Evolutionary conservation across 73 alveolate species (phyloP), one percentile per base, ranked within the genome.

Genomic region (Blepharisma japonicum): DNA sequence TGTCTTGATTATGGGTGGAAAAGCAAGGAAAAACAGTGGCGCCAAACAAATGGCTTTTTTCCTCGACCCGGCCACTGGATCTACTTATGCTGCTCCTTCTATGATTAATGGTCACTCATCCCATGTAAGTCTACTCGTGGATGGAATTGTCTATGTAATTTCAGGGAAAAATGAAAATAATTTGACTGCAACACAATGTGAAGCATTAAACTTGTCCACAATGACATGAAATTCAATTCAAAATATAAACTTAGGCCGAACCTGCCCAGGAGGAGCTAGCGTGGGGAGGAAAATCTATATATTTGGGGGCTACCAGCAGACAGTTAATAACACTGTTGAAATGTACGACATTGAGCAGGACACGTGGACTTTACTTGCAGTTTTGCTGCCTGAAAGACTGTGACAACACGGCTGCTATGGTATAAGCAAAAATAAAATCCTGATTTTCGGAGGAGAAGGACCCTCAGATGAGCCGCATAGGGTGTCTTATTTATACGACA

Each of bases 161-260:
- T 61, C 74, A 61, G 74, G 74, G 14, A 61, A 61, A 61, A 25
- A 61, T 61, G 46, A n/a, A 9, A 61, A n/a, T 20, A 61, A 61
- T 25, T 9, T 8, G 11, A 39, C 23, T 61, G 14, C 74, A 9
- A 61, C 74, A 14, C 47, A 20, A 20, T n/a, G 39, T 5, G 74
- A 61, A 61, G 14, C 14, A 20, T 25, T n/a, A 9, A 39, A 61
- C 47, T 9, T 61, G 38, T 8, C 14, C 2, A 14, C 47, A 9
- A 18, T 20, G 39, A 61, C 38, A 14, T 61, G 74, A 39, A 61
- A 25, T 61, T 20, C 50, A 18, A n/a, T 61, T 20, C 47, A n/a
- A 61, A 61, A 61, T 61, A 20, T 8, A 14, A 14, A 20, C 2
- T 8, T 61, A 18, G 74, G 74, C 0, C 38, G 74, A 25, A 61